Percentiles rank a stretch among this genome's conserved stretches.
These are phyloP conservation scores for Cyclanthera cordifolia DNA, from an alignment of 306 rosid species.

Conservation along the genomic window DNA sequence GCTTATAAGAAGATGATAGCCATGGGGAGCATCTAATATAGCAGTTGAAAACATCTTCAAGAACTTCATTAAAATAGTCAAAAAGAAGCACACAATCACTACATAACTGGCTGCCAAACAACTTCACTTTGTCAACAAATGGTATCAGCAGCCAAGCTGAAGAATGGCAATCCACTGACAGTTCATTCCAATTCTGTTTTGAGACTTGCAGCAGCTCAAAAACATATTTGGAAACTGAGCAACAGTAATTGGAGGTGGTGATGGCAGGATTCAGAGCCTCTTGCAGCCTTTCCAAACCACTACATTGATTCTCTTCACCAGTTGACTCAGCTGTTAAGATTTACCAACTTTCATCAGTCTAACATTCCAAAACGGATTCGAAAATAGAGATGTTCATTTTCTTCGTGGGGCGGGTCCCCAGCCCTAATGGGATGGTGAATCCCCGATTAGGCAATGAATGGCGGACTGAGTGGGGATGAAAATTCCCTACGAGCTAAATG, in stretches of 20 bases:
- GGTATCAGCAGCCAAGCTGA: conserved; percentile 25
- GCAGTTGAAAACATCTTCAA: conserved; percentile 28
- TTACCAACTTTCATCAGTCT: conserved; percentile 15
- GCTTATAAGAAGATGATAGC: conserved; percentile 22
- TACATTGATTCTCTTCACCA: conserved; percentile 18
- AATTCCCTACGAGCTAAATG: no score
- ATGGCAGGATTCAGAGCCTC: conserved; percentile 13
- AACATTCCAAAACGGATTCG: conserved; percentile 8
- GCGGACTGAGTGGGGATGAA: no score
- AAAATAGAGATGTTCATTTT: no score
- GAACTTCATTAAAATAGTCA: conserved; percentile 42
- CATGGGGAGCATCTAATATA: conserved; percentile 27
- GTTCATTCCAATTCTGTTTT: conserved; percentile 36
- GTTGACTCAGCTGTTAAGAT: conserved; percentile 31
- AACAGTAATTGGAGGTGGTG: conserved; percentile 16
- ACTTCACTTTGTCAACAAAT: conserved; percentile 31
- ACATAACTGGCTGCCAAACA: conserved; percentile 24
- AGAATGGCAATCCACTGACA: conserved; percentile 22
- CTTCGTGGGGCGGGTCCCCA: no score
- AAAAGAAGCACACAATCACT: conserved; percentile 24
- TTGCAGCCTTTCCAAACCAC: conserved; percentile 19
- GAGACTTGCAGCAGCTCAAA: conserved; percentile 35
- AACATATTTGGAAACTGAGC: conserved; percentile 20
- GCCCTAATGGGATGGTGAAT: no score
- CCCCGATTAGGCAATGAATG: no score